Percentiles rank a stretch among this genome's conserved stretches.
Evolutionary conservation across 441 rosid genomes (phyloP).

Genomic region (Populus tomentosa): DNA sequence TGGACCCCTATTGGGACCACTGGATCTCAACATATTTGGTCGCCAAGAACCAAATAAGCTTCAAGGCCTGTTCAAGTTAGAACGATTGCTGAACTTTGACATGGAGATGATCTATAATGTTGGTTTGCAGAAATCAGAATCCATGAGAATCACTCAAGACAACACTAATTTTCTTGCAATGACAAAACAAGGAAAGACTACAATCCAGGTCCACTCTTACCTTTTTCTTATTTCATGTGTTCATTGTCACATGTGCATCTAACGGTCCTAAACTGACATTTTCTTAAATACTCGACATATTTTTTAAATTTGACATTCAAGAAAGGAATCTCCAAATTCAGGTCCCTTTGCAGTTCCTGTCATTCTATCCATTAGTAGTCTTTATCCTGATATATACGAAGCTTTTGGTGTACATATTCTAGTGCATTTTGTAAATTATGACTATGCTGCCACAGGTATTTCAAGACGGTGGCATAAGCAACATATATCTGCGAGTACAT

Average conservation of each 20-base stretch:
- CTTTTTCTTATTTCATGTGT: too few species aligned
- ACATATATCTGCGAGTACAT: slow-evolving; percentile 14
- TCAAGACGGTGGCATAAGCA: slow-evolving; percentile 17
- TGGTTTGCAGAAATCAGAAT: background rate
- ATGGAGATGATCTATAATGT: slow-evolving; percentile 3
- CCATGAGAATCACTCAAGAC: background rate
- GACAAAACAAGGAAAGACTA: slow-evolving; percentile 11
- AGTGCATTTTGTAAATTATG: background rate
- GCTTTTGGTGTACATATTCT: background rate
- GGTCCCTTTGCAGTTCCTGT: too few species aligned
- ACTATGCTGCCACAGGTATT: slow-evolving; percentile 15
- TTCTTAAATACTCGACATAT: too few species aligned
- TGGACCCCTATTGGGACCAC: slow-evolving; percentile 7
- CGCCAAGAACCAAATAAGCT: slow-evolving; percentile 17
- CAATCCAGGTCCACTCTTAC: slow-evolving; percentile 11
- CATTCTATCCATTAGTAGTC: too few species aligned
- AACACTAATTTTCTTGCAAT: slow-evolving; percentile 3
- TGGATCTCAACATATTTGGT: slow-evolving; percentile 16
- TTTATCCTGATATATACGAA: background rate
- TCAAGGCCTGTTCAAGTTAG: slow-evolving; percentile 18
- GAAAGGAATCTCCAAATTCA: too few species aligned
- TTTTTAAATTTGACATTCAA: too few species aligned
- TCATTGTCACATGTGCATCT: too few species aligned
- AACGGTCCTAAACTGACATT: too few species aligned
- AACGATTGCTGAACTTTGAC: slow-evolving; percentile 3